A percentile compares a stretch with the other conserved stretches of the same genome.
phyloP scores from a whole-genome alignment of 495 filamentous ascomycete genomes.

The Neohortaea acidophila region DNA sequence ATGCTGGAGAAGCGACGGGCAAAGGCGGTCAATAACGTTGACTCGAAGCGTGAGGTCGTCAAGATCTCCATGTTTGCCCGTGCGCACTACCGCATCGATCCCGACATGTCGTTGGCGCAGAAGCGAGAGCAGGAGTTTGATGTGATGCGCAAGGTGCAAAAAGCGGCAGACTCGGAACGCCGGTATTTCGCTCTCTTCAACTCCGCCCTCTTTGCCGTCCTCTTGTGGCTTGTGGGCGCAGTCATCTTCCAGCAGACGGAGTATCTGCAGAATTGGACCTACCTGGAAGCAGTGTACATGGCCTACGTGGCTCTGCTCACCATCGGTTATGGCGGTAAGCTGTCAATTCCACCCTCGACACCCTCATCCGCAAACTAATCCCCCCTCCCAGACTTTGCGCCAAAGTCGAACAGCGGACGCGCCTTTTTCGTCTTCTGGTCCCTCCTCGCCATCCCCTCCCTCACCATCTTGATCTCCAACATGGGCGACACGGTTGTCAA shows the following conservation, averaged over 20 bases:
- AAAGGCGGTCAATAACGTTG: slow-evolving; percentile 37
- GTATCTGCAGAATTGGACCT: slow-evolving; percentile 49
- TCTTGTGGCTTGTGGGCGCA: slow-evolving; percentile 67
- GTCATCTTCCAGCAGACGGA: slow-evolving; percentile 50
- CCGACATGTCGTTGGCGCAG: slow-evolving; percentile 36
- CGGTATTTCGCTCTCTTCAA: slow-evolving; percentile 53
- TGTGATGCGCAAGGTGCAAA: slow-evolving; percentile 65
- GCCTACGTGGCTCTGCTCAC: slow-evolving; percentile 64
- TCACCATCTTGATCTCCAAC: slow-evolving; percentile 73
- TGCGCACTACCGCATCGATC: slow-evolving; percentile 19
- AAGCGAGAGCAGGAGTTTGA: slow-evolving; percentile 59
- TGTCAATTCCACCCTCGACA: not conserved
- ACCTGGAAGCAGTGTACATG: slow-evolving; percentile 70
- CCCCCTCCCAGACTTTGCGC: slow-evolving; percentile 40
- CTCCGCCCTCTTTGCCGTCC: slow-evolving; percentile 48
- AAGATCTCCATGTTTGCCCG: slow-evolving; percentile 36
- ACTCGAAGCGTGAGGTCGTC: slow-evolving; percentile 32
- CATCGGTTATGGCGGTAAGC: slow-evolving; percentile 55
- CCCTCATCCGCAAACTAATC: not conserved
- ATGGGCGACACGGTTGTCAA: slow-evolving; percentile 69
- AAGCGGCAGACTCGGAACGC: slow-evolving; percentile 36
- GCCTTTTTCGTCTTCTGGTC: slow-evolving; percentile 87
- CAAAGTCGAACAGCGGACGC: slow-evolving; percentile 53
- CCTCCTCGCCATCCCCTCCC: slow-evolving; percentile 62
- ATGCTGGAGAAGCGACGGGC: slow-evolving; percentile 55